A percentile compares a stretch with the other conserved stretches of the same genome.
Conservation (phyloP, 768 basidiomycete species). For the Russula compacta region DNA sequence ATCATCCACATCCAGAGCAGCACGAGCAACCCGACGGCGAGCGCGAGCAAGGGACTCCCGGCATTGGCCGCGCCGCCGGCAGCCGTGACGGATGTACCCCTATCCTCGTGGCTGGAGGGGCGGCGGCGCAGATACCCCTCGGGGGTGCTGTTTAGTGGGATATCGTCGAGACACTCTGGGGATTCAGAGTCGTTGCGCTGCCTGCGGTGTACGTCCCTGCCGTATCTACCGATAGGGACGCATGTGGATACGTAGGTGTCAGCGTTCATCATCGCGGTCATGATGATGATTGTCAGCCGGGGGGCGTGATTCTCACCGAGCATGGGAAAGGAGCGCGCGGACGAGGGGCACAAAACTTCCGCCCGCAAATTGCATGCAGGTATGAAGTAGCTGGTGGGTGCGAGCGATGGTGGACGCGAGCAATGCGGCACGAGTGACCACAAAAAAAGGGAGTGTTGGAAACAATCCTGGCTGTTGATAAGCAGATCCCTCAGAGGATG, state of each 20-base stretch:
- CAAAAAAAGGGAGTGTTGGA: not conserved
- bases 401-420: not conserved
- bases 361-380: constrained; percentile 6
- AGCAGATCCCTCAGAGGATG: not conserved
- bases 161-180: not conserved
- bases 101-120: too few relatives aligned
- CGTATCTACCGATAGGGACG: not conserved
- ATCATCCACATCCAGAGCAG: constrained; percentile 7
- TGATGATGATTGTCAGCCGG: not conserved
- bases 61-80: not conserved
- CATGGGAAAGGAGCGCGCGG: not conserved
- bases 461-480: too few relatives aligned
- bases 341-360: not conserved
- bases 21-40: not conserved
- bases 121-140: not conserved
- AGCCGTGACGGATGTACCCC: too few relatives aligned
- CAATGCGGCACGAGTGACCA: not conserved
- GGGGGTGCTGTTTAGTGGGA: not conserved
- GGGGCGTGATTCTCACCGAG: not conserved
- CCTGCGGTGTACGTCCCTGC: not conserved
- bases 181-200: not conserved
- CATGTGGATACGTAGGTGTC: not conserved
- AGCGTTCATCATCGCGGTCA: not conserved
- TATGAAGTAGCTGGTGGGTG: not conserved
- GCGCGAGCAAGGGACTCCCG: not conserved